These are phyloP conservation scores for Zygoascus biomembranicola DNA, from an alignment of 805 yeast genomes.

Conservation along the genomic window DNA sequence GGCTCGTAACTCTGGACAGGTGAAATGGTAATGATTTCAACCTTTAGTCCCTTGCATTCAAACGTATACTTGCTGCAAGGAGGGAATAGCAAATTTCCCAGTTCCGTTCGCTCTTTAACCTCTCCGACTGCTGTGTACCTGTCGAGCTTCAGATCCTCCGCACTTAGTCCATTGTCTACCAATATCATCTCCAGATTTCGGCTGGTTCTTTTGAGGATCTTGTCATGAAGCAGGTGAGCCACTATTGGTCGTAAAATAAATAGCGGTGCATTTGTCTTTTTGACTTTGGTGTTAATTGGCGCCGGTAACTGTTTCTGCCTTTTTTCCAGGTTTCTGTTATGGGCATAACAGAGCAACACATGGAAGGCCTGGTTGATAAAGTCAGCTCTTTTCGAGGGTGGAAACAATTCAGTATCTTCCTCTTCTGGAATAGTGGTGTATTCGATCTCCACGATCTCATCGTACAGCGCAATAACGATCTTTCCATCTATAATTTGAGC, in stretches of 20 bases:
- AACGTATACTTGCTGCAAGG: slow-evolving; percentile 16
- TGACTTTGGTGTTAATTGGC: background rate
- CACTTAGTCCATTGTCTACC: slow-evolving; percentile 11
- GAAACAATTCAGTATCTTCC: slow-evolving; percentile 21
- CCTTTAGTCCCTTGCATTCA: slow-evolving; percentile 4
- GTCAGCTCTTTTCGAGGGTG: slow-evolving; percentile 41
- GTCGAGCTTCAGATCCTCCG: slow-evolving; percentile 9
- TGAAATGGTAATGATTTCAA: slow-evolving; percentile 18
- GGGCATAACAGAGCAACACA: slow-evolving; percentile 54
- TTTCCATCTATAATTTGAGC: slow-evolving; percentile 60
- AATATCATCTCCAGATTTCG: slow-evolving; percentile 17
- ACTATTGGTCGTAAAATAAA: slow-evolving; percentile 26
- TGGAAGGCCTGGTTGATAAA: slow-evolving; percentile 46
- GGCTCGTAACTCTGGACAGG: slow-evolving; percentile 20
- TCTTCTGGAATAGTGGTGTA: slow-evolving; percentile 35
- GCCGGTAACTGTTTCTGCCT: slow-evolving; percentile 5
- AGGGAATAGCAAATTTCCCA: slow-evolving; percentile 18
- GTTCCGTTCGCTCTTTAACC: slow-evolving; percentile 5
- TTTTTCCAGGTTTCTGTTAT: slow-evolving; percentile 36
- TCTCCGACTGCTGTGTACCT: slow-evolving; percentile 2
- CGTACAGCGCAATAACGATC: slow-evolving; percentile 55
- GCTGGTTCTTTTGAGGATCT: slow-evolving; percentile 17
- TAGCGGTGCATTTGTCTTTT: slow-evolving; percentile 6
- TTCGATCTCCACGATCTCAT: slow-evolving; percentile 65
- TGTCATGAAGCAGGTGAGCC: slow-evolving; percentile 25